Evolutionary conservation across 106 monocot genomes (phyloP).

Genomic region (Ottelia alismoides): DNA sequence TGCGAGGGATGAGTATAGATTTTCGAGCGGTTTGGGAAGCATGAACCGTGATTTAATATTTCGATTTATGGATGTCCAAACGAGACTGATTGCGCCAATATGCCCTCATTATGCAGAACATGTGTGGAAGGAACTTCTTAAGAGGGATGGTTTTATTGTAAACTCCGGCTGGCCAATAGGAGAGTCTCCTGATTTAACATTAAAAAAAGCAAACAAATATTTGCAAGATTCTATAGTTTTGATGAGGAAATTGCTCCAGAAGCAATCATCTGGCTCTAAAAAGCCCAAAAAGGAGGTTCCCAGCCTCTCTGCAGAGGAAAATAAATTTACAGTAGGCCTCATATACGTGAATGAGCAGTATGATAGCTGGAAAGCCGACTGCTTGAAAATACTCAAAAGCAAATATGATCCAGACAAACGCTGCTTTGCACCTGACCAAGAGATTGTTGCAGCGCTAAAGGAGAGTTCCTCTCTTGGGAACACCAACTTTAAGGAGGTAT

Average conservation of each 20-base stretch:
- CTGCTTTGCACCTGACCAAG: slow-evolving; percentile 48
- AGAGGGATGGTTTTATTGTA: slow-evolving; percentile 48
- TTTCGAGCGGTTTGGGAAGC: slow-evolving; percentile 65
- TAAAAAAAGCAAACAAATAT: slow-evolving; percentile 72
- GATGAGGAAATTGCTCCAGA: slow-evolving; percentile 71
- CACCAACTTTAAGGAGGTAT: slow-evolving; percentile 21
- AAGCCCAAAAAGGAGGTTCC: slow-evolving; percentile 77
- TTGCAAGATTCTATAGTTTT: slow-evolving; percentile 69
- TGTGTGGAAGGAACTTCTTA: slow-evolving; percentile 57
- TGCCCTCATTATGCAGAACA: slow-evolving; percentile 84
- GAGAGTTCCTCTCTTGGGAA: slow-evolving; percentile 31
- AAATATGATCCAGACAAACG: slow-evolving; percentile 34
- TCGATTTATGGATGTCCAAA: slow-evolving; percentile 82
- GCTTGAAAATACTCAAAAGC: slow-evolving; percentile 47
- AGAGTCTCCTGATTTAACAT: slow-evolving; percentile 43
- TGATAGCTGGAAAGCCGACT: slow-evolving; percentile 80
- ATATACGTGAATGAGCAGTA: slow-evolving; percentile 83
- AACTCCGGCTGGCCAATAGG: slow-evolving; percentile 65
- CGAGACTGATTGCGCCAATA: slow-evolving; percentile 66
- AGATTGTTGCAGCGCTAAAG: slow-evolving; percentile 59
- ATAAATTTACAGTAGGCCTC: slow-evolving; percentile 35
- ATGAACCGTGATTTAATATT: slow-evolving; percentile 63
- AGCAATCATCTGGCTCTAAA: slow-evolving; percentile 65
- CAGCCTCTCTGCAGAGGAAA: too few species aligned
- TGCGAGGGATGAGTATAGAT: slow-evolving; percentile 77